phyloP scores from a whole-genome alignment of 306 rosid genomes.

The Lagenaria siceraria region DNA sequence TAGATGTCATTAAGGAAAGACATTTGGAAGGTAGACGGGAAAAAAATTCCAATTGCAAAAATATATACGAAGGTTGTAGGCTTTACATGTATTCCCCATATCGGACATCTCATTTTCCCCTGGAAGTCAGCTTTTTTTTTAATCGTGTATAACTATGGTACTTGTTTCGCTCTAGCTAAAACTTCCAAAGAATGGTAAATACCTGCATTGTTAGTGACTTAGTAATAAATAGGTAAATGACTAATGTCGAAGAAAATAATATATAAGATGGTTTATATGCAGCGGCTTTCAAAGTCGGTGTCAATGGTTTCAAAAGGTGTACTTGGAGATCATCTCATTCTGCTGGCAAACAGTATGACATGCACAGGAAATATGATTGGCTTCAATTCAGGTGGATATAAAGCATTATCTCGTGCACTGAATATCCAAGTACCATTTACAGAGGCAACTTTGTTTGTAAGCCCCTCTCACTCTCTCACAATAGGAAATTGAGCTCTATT shows the following conservation, averaged over 20 bases:
- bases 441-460: conserved; percentile 85
- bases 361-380: conserved; percentile 82
- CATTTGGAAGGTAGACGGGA: background rate
- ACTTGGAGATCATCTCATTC: conserved; percentile 84
- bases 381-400: conserved; percentile 81
- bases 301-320: conserved; percentile 90
- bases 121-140: background rate
- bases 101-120: too few relatives aligned
- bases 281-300: conserved; percentile 80
- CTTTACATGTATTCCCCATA: background rate
- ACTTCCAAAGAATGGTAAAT: background rate
- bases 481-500: background rate
- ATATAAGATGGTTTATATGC: conserved; percentile 3
- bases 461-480: conserved; percentile 14
- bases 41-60: background rate
- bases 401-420: conserved; percentile 56
- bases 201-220: background rate
- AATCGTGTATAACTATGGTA: background rate
- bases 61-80: background rate
- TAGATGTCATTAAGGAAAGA: background rate
- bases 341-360: conserved; percentile 85
- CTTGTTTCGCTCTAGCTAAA: background rate
- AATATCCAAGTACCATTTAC: conserved; percentile 86
- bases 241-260: background rate
- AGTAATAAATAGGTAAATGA: background rate